Evolutionary conservation across 2,329 filamentous ascomycete genomes (phyloP).

Genomic region (Macrophomina tecta): DNA sequence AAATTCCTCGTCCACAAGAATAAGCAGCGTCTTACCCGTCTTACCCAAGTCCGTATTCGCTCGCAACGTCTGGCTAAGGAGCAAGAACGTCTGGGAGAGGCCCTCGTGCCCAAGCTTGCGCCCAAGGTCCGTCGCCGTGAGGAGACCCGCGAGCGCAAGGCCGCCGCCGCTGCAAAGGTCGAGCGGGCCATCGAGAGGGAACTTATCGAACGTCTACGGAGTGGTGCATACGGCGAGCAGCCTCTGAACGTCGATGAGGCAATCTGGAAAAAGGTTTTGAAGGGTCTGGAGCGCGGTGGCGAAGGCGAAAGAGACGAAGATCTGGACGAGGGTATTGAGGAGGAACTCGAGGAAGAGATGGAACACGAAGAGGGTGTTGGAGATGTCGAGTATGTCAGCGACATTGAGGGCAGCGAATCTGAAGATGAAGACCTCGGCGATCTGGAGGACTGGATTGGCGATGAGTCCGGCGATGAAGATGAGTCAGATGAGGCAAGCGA

Average conservation of each 20-base stretch:
- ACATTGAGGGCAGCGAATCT: slow-evolving; percentile 76
- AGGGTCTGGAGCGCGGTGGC: slow-evolving; percentile 85
- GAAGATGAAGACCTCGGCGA: slow-evolving; percentile 75
- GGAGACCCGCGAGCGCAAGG: slow-evolving; percentile 56
- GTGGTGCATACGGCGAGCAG: slow-evolving; percentile 86
- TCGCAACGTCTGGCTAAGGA: slow-evolving; percentile 81
- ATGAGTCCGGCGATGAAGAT: slow-evolving; percentile 65
- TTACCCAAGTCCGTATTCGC: slow-evolving; percentile 88
- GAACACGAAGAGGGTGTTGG: slow-evolving; percentile 71
- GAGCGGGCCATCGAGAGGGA: slow-evolving; percentile 96
- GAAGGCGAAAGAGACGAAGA: slow-evolving; percentile 85
- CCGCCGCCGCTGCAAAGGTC: slow-evolving; percentile 75
- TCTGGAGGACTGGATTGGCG: slow-evolving; percentile 92
- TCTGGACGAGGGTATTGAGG: slow-evolving; percentile 83
- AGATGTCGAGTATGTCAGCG: slow-evolving; percentile 90
- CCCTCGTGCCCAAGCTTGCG: slow-evolving; percentile 83
- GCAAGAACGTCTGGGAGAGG: slow-evolving; percentile 88
- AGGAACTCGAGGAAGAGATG: slow-evolving; percentile 70
- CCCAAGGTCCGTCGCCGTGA: slow-evolving; percentile 75
- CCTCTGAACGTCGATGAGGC: slow-evolving; percentile 93
- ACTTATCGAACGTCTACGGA: slow-evolving; percentile 86
- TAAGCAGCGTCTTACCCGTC: slow-evolving; percentile 90
- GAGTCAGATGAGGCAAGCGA: slow-evolving; percentile 63
- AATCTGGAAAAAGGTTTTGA: slow-evolving; percentile 97
- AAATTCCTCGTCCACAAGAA: slow-evolving; percentile 94